Percentiles rank a stretch among this genome's conserved stretches.
These are phyloP conservation scores for Salix arbutifolia DNA, from an alignment of 345 rosid species.

Conservation along the genomic window DNA sequence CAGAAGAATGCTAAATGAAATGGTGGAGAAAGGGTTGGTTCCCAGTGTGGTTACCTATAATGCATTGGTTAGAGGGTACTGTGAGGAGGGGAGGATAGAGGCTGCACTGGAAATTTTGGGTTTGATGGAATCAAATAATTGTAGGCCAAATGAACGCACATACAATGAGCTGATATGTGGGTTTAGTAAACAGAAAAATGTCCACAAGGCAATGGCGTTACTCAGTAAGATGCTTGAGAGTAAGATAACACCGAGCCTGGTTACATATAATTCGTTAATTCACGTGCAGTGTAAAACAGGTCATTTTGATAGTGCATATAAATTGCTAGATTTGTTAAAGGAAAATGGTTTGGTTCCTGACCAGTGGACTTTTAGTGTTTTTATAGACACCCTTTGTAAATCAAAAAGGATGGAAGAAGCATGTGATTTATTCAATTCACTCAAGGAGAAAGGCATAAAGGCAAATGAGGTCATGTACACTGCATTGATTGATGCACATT, in stretches of 20 bases:
- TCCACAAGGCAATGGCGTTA: constrained; percentile 78
- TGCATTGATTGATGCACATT: constrained; percentile 74
- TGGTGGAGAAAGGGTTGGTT: constrained; percentile 55
- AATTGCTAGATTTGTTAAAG: constrained; percentile 60
- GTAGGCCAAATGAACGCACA: constrained; percentile 68
- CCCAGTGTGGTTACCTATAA: constrained; percentile 76
- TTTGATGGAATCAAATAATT: constrained; percentile 57
- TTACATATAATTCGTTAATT: constrained; percentile 73
- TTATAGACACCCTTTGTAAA: constrained; percentile 70
- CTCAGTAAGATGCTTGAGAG: constrained; percentile 52
- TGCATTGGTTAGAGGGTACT: constrained; percentile 76
- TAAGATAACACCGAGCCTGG: constrained; percentile 45
- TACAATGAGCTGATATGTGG: constrained; percentile 77
- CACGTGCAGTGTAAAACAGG: constrained; percentile 72
- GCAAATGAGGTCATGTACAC: constrained; percentile 81
- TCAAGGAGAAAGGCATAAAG: constrained; percentile 56
- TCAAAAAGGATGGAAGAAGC: constrained; percentile 69
- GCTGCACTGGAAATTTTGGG: constrained; percentile 60
- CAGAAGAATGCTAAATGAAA: constrained; percentile 44
- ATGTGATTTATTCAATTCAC: constrained; percentile 53
- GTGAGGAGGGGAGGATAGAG: constrained; percentile 59
- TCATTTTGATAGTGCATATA: constrained; percentile 63
- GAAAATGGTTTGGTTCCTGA: constrained; percentile 63
- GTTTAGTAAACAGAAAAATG: constrained; percentile 56
- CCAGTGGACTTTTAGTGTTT: constrained; percentile 60